phyloP scores from a whole-genome alignment of 2,329 filamentous ascomycete genomes.

The Cercospora berteroae region DNA sequence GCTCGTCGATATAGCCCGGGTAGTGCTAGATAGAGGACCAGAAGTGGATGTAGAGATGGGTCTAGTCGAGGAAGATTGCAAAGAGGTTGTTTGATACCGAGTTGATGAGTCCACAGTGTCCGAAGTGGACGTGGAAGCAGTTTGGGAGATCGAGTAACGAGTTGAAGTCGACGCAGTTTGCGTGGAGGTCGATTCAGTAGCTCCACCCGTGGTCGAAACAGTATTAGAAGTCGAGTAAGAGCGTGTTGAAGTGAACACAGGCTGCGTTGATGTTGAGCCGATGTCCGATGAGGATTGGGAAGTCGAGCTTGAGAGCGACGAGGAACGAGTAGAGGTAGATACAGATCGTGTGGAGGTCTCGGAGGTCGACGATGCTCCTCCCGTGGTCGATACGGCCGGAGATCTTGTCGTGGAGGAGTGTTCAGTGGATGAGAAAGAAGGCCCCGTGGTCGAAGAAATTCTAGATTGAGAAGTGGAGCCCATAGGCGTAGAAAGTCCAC shows the following conservation, averaged over 20 bases:
- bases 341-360: background rate
- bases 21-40: background rate
- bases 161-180: background rate
- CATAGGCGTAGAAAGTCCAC: background rate
- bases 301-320: background rate
- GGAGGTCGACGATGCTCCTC: background rate
- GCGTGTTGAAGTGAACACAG: background rate
- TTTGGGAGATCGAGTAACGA: background rate
- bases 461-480: background rate
- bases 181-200: background rate
- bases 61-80: background rate
- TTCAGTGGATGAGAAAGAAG: background rate
- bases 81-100: background rate
- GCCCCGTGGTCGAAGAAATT: background rate
- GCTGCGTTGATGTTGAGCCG: background rate
- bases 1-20: background rate
- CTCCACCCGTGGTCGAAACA: background rate
- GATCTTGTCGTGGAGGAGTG: background rate
- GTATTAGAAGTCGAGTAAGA: background rate
- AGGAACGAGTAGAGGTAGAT: background rate
- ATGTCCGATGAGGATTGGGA: background rate
- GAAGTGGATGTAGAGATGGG: background rate
- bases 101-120: background rate
- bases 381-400: background rate
- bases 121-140: background rate